Conservation (phyloP, 1,139 yeast genomes). For the Geotrichum candidum region DNA sequence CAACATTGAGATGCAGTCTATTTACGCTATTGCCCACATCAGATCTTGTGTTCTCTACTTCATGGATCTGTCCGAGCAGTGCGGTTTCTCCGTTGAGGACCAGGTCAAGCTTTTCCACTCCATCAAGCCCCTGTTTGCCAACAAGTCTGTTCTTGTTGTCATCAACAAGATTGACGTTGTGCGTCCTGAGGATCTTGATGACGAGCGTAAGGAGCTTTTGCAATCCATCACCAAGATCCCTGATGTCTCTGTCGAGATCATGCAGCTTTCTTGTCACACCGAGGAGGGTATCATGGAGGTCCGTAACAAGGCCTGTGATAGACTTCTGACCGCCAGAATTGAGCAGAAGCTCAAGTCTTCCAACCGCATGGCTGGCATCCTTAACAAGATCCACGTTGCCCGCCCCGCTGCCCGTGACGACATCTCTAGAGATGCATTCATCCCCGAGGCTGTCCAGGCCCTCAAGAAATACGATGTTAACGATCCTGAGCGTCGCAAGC, state of each 20-base stretch:
- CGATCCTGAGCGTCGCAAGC: slow-evolving; percentile 75
- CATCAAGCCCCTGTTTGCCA: slow-evolving; percentile 93
- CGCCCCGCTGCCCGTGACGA: slow-evolving; percentile 87
- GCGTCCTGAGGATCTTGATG: slow-evolving; percentile 73
- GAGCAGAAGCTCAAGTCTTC: slow-evolving; percentile 95
- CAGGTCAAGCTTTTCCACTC: slow-evolving; percentile 96
- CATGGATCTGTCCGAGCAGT: slow-evolving; percentile 97
- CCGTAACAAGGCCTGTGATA: slow-evolving; percentile 95
- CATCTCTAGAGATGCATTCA: slow-evolving; percentile 61
- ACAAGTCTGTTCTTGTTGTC: slow-evolving; percentile 92
- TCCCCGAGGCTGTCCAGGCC: slow-evolving; percentile 66
- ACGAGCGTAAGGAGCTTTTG: slow-evolving; percentile 67
- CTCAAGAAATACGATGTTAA: slow-evolving; percentile 63
- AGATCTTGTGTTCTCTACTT: slow-evolving; percentile 93
- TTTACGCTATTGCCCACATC: slow-evolving; percentile 96
- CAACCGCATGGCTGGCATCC: slow-evolving; percentile 79
- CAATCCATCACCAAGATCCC: slow-evolving; percentile 42
- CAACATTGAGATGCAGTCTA: slow-evolving; percentile 98
- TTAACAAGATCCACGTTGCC: slow-evolving; percentile 94
- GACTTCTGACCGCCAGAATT: slow-evolving; percentile 87
- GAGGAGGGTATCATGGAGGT: slow-evolving; percentile 95
- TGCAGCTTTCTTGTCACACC: slow-evolving; percentile 88
- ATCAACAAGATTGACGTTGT: slow-evolving; percentile 92
- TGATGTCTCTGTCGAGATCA: slow-evolving; percentile 79
- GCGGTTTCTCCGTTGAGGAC: slow-evolving; percentile 96